Evolutionary conservation across 768 basidiomycete species (phyloP).

Genomic region (Lactarius trivialis): DNA sequence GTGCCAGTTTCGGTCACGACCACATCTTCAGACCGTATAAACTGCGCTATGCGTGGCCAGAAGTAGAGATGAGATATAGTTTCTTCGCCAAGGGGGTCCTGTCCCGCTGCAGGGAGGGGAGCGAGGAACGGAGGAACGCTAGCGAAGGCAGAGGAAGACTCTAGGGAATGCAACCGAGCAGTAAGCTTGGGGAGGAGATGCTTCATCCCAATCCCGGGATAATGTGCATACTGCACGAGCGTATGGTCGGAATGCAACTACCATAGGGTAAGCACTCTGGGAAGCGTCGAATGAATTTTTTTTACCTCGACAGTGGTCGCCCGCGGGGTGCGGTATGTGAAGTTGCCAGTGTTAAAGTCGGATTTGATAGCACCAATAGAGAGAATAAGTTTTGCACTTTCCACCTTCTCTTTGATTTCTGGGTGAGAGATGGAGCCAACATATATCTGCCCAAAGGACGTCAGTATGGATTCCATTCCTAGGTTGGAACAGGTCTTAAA

Average conservation of each 20-base stretch:
- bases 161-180: constrained; percentile 41
- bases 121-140: constrained; percentile 37
- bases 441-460: constrained; percentile 49
- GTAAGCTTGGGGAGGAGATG: constrained; percentile 67
- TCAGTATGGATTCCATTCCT: constrained; percentile 4
- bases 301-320: constrained; percentile 56
- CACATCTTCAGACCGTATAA: constrained; percentile 68
- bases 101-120: constrained; percentile 40
- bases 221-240: constrained; percentile 56
- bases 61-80: constrained; percentile 72
- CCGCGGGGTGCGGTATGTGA: constrained; percentile 64
- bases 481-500: not conserved
- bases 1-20: constrained; percentile 89
- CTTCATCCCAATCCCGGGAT: constrained; percentile 69
- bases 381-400: constrained; percentile 66
- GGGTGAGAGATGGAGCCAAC: constrained; percentile 66
- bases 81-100: constrained; percentile 33
- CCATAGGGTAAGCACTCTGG: not conserved
- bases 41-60: constrained; percentile 72
- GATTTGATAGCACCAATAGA: constrained; percentile 64
- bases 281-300: constrained; percentile 1
- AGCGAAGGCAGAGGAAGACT: constrained; percentile 36
- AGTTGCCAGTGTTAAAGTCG: constrained; percentile 88
- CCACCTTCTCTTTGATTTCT: constrained; percentile 62
- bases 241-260: constrained; percentile 75